Evolutionary conservation across 2,329 filamentous ascomycete genomes (phyloP).

Genomic region (Diaporthe sp.): DNA sequence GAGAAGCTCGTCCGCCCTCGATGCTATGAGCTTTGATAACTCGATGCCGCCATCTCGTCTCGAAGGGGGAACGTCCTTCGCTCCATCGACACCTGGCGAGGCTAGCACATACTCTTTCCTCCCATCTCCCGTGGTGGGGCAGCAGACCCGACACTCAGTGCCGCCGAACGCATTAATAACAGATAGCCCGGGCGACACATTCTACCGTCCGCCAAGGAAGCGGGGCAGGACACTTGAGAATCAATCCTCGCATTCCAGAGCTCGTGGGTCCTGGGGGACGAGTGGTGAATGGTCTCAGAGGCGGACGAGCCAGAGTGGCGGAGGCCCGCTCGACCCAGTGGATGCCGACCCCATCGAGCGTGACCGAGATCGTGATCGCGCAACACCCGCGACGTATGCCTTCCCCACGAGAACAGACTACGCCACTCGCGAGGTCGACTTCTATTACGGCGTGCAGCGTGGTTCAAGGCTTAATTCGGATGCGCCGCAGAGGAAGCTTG

Average conservation of each 20-base stretch:
- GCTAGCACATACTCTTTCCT: constrained; percentile 80
- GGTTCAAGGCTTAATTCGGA: constrained; percentile 89
- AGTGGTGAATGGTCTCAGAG: constrained; percentile 54
- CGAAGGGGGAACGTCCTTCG: constrained; percentile 73
- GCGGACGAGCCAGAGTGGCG: constrained; percentile 53
- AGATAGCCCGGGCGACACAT: constrained; percentile 77
- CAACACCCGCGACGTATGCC: constrained; percentile 58
- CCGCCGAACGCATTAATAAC: constrained; percentile 61
- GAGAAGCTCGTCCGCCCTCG: constrained; percentile 68
- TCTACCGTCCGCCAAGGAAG: constrained; percentile 87
- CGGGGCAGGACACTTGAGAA: constrained; percentile 56
- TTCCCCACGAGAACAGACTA: constrained; percentile 82
- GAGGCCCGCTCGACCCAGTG: constrained; percentile 51
- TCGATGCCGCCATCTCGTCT: constrained; percentile 60
- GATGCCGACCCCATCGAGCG: constrained; percentile 54
- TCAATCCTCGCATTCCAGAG: constrained; percentile 56
- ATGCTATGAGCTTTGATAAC: constrained; percentile 61
- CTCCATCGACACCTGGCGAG: constrained; percentile 80
- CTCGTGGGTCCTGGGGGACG: constrained; percentile 50
- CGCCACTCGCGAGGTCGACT: constrained; percentile 93
- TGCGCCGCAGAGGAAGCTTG: constrained; percentile 83
- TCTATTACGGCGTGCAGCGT: constrained; percentile 88
- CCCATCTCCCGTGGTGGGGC: constrained; percentile 64
- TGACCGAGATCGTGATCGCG: constrained; percentile 51
- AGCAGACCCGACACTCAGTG: constrained; percentile 55